Conservation (phyloP, 495 filamentous ascomycete species). For the Podospora fimiseda region DNA sequence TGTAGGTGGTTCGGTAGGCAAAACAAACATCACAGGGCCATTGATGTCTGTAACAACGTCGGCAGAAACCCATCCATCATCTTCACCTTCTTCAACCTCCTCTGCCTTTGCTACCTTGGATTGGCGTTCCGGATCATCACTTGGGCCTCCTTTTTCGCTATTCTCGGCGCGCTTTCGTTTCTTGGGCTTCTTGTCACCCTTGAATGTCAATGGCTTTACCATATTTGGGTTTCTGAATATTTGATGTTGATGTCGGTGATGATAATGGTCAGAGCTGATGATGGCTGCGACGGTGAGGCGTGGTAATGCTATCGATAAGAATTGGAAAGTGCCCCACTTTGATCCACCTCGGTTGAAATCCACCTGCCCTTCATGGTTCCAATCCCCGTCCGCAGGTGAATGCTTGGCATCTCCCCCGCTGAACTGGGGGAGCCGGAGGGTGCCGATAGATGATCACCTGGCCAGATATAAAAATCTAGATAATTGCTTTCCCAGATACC, state of each 20-base stretch:
- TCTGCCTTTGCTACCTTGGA: slow-evolving; percentile 29
- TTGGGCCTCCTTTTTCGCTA: slow-evolving; percentile 30
- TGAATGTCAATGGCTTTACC: slow-evolving; percentile 85
- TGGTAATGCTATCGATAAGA: slow-evolving; percentile 16
- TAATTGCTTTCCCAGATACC: neutral
- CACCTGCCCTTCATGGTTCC: slow-evolving; percentile 3
- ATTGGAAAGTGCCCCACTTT: neutral
- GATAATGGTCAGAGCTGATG: neutral
- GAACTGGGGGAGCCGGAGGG: slow-evolving; percentile 2
- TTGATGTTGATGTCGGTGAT: neutral
- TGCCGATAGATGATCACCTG: slow-evolving; percentile 1
- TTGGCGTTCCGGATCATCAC: slow-evolving; percentile 24
- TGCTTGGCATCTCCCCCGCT: slow-evolving; percentile 16
- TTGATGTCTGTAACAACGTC: slow-evolving; percentile 66
- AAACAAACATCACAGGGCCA: slow-evolving; percentile 77
- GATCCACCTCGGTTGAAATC: slow-evolving; percentile 1
- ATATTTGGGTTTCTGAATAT: slow-evolving; percentile 27
- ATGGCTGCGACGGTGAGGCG: neutral
- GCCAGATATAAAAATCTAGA: neutral
- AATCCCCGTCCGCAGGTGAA: slow-evolving; percentile 10
- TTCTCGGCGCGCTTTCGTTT: slow-evolving; percentile 69
- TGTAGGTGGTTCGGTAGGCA: slow-evolving; percentile 61
- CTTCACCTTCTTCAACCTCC: slow-evolving; percentile 52
- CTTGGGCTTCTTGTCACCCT: slow-evolving; percentile 92
- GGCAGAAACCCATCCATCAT: slow-evolving; percentile 86